Conservation (phyloP, 2,329 filamentous ascomycete species). For the Rosellinia necatrix region DNA sequence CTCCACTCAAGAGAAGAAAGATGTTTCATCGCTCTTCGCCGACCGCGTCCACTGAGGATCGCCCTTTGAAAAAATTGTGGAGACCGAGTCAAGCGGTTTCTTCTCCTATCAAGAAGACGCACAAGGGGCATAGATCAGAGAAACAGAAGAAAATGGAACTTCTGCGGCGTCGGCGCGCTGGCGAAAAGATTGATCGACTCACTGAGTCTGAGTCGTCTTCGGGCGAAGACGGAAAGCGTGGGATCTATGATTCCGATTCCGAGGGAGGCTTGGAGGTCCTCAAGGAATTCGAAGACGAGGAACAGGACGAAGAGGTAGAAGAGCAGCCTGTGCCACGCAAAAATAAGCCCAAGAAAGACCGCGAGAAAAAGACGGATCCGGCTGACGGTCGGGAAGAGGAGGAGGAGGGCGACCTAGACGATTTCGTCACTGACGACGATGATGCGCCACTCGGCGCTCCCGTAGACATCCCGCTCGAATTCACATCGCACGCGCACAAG, state of each 20-base stretch:
- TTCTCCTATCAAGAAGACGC: constrained; percentile 25
- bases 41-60: neutral
- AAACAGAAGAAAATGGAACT: constrained; percentile 32
- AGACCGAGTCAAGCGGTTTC: constrained; percentile 4
- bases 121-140: constrained; percentile 27
- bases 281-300: constrained; percentile 44
- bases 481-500: constrained; percentile 68
- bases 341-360: constrained; percentile 20
- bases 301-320: constrained; percentile 30
- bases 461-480: constrained; percentile 68
- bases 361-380: constrained; percentile 27
- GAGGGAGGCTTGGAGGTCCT: constrained; percentile 38
- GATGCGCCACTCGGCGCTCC: constrained; percentile 62
- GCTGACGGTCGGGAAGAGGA: too few relatives aligned
- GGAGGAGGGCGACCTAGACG: constrained; percentile 48
- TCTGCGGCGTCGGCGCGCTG: constrained; percentile 28
- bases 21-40: constrained; percentile 21
- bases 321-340: constrained; percentile 28
- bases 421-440: constrained; percentile 70
- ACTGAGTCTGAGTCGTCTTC: constrained; percentile 40
- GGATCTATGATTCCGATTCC: constrained; percentile 43
- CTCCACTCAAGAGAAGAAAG: constrained; percentile 39
- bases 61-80: constrained; percentile 20
- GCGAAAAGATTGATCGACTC: constrained; percentile 27
- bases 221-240: constrained; percentile 54